Base-by-base conservation (phyloP, 2,329 filamentous ascomycete genomes). In the Exophiala aquamarina region DNA sequence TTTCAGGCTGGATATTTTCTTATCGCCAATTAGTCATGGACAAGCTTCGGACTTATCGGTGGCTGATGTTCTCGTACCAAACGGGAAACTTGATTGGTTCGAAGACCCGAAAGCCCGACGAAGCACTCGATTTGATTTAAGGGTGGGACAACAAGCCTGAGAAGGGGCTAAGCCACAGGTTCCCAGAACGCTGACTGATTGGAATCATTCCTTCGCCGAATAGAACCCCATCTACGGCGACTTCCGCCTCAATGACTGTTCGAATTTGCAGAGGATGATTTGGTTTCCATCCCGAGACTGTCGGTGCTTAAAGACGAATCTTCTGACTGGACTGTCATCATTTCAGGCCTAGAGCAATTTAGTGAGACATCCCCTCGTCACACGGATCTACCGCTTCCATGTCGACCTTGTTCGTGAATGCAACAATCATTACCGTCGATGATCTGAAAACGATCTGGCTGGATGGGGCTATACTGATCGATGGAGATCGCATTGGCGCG, bases 351-450 rank as follows among this genome's bases (percentile, higher is more conserved):
- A 31, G 28, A 31, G 28, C 9, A 31, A 9, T n/a, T n/a, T n/a
- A 9, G 28, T n/a, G 9, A 31, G n/a, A 31, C 28, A 31, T 31
- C 28, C 33, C 3, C 21, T 17, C 23, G 13, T 44, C 41, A 58
- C 42, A 35, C 39, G 57, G 10, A 52, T 56, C 19, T 34, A 56
- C 44, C 48, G 45, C 11, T 52, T 56, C 3, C 57, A 56, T 9
- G 50, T 57, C 19, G 41, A 58, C 37, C 52, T 51, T 29, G 26
- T 62, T 41, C 53, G 60, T 26, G 18, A 26, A 47, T 32, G 45
- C 26, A 34, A 58, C 14, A 35, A 46, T 54, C 41, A 44, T 54
- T 37, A 54, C 51, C 7, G 51, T 54, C 13, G 48, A 54, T 38
- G 3, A 14, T 18, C 18, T 41, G 10, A 11, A 33, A 21, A 51